phyloP scores from a whole-genome alignment of 306 rosid species.

The Amphicarpaea edgeworthii region DNA sequence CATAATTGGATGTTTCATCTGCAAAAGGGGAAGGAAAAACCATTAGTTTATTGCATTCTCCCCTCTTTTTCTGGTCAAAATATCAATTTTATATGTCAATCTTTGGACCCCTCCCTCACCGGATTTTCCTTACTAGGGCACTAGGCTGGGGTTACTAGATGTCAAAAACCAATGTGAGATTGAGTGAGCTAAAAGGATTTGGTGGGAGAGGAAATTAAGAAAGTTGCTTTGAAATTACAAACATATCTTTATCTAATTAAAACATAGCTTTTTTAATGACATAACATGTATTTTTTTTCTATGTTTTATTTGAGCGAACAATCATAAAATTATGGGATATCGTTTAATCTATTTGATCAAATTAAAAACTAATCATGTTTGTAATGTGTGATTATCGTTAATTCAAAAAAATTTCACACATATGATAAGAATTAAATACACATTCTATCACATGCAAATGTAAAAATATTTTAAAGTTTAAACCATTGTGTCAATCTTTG shows the following conservation, averaged over 20 bases:
- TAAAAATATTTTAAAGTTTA: no score
- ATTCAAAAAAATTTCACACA: no score
- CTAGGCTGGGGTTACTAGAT: conserved; percentile 37
- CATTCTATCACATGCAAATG: no score
- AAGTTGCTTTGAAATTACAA: conserved; percentile 14
- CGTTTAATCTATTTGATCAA: no score
- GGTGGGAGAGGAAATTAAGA: conserved; percentile 24
- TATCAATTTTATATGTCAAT: conserved; percentile 35
- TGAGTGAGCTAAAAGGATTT: conserved; percentile 42
- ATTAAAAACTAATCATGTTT: no score
- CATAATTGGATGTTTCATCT: conserved; percentile 51
- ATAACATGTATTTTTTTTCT: no score
- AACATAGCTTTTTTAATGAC: neutral
- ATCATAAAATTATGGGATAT: no score
- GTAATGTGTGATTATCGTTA: no score
- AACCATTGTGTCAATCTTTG: no score
- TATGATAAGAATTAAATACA: no score
- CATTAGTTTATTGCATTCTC: conserved; percentile 39
- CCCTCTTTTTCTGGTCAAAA: conserved; percentile 49
- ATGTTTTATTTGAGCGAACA: no score
- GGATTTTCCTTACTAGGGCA: conserved; percentile 44
- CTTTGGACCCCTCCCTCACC: conserved; percentile 46
- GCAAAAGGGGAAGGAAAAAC: conserved; percentile 22
- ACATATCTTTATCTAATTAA: conserved; percentile 21
- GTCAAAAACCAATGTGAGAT: conserved; percentile 46